Evolutionary conservation across 116 monocot genomes (phyloP), one percentile per base, ranked within the genome.

Genomic region (Zostera marina): DNA sequence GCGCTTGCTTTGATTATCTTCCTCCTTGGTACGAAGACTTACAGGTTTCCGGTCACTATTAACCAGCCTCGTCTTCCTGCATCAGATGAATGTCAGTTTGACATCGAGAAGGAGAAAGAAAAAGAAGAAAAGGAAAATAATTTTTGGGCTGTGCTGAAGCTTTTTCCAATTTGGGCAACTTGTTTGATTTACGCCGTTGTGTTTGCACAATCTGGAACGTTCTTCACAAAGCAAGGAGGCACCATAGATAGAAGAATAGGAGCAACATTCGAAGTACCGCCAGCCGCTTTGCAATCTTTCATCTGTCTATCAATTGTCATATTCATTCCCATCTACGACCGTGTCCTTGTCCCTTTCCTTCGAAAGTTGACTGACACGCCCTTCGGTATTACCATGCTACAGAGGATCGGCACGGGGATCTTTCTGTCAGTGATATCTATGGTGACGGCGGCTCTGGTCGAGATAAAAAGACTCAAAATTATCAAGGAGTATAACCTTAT

Each of bases 141-240:
- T 48, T 8, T 19, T 19, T 16, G 19, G 19, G n/a, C 16, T 8
- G 19, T 48, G 19, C 15, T 73, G 11, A 62, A 69, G 38, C 24
- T 83, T 23, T 70, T 79, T 39, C 76, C 83, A 42, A 68, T 75
- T 54, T 73, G 83, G 83, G 72, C 68, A 9, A 63, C 75, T 12
- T 71, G 76, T 60, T 54, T 76, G 32, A 54, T 68, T 9, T 84
- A 65, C 22, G 73, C 68, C 12, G 24, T 70, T 8, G 65, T 71
- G 22, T 67, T 58, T 19, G 62, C 76, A 3, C 83, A 79, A 40
- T 55, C 60, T 1, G 11, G 62, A 5, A 79, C 83, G 3, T 76
- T 83, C 43, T 83, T 79, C 47, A 73, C 65, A 45, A 79, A 83
- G 63, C 83, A 83, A 63, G 83, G 67, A 1, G 58, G 40, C 68